Evolutionary conservation across 495 filamentous ascomycete species (phyloP), one percentile per base, ranked within the genome.

Genomic region (Aspergillus campestris): DNA sequence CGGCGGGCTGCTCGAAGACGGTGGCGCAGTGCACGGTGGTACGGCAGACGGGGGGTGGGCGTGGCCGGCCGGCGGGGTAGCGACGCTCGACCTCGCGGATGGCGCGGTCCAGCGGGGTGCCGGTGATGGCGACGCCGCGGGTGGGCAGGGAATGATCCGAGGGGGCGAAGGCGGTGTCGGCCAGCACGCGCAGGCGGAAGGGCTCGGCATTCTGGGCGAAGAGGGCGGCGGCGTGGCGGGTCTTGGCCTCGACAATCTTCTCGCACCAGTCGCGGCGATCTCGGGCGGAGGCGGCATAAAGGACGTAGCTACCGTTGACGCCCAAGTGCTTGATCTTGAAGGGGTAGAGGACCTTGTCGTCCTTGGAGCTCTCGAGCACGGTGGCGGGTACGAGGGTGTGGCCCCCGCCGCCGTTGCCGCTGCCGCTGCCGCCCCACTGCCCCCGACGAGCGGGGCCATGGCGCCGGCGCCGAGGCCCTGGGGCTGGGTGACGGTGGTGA

Each of bases 311-410:
- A 45, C 89, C 86, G 8, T 67, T 64, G 43, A 89, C 83, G 7
- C 92, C 92, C n/a, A 99, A 77, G 67, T 99, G 94, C 62, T 95
- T 95, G 61, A 99, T 82, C 49, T 82, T 83, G 78, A 99, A 97
- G 4, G 94, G 92, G 59, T 86, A 97, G 49, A 97, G 73, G 33
- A 94, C 81, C 61, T 81, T 89, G 47, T 90, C 87, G 52, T 90
- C 84, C 43, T 75, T 80, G 5, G 67, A 58, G 35, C 40, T 69
- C 10, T 83, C 79, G 7, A 78, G 56, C 10, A 59, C 58, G 5
- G 81, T 81, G 28, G 72, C 69, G 3, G 75, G 65, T 8, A 71
- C 67, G 32, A 75, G 49, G 1, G 67, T 73, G 46, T 69, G 74
- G 18, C 59, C 57, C 2, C 67, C 68, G 10, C 58, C 59, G 11